Evolutionary conservation across 306 rosid genomes (phyloP), one percentile per base, ranked within the genome.

Genomic region (Rosa lucieae): DNA sequence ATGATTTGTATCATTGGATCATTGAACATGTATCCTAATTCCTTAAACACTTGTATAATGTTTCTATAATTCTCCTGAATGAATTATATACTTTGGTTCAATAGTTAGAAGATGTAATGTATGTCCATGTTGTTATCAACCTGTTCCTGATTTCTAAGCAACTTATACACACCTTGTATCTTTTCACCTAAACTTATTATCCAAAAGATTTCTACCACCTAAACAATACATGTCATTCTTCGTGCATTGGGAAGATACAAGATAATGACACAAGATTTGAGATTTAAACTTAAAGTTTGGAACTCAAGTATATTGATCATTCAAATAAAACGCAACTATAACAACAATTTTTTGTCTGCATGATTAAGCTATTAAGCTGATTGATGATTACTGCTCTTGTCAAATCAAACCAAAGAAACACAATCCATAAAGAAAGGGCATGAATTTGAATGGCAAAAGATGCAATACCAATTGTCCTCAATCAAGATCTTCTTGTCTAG

Each of bases 401-500:
- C 17, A 58, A 5, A n/a, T 1, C 10, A 75, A 77, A 37, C 10
- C 51, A 78, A 80, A 78, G 12, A 56, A 78, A 68, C 55, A 26
- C 10, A 3, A n/a, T 23, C 4, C 11, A 17, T 10, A 14, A 17
- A 67, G 6, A 39, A 17, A 67, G 13, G 23, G 5, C 14, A 37
- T 37, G 48, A 67, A 67, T 17, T 5, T 37, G 23, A 65, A 17
- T 67, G 26, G 74, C 23, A 40, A 14, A 44, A 88, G 81, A 79
- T 83, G 78, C 83, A 79, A 75, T 85, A 85, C 73, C 87, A 72
- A 70, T 23, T 53, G 23, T 56, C 77, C 84, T 93, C 79, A 96
- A 75, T 96, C 97, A 67, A 93, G 96, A 89, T 93, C 99, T 87
- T 96, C 99, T 72, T 90, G 93, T 84, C 97, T 87, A 52, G 98